phyloP scores from a whole-genome alignment of 2,329 filamentous ascomycete genomes.

The Fusarium sp. region DNA sequence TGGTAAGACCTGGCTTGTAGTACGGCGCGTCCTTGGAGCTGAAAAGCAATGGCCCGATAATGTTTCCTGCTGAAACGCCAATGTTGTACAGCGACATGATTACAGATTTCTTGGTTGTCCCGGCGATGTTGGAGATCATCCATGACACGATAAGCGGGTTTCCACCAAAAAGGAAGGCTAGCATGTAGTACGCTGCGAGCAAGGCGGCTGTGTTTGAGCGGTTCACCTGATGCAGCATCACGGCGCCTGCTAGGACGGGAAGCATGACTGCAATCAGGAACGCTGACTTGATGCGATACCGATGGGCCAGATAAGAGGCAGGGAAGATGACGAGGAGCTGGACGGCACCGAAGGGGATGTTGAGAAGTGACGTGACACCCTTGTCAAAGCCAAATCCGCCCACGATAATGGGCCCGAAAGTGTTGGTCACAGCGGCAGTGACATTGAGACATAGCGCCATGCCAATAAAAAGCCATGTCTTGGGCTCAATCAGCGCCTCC shows the following conservation, averaged over 20 bases:
- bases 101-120: slow-evolving; percentile 74
- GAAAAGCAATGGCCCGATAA: slow-evolving; percentile 75
- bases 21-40: slow-evolving; percentile 66
- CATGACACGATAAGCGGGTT: slow-evolving; percentile 76
- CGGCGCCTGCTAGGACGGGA: slow-evolving; percentile 70
- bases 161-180: slow-evolving; percentile 74
- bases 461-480: slow-evolving; percentile 70
- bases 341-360: slow-evolving; percentile 74
- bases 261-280: slow-evolving; percentile 66
- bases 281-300: slow-evolving; percentile 66
- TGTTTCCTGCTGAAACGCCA: slow-evolving; percentile 72
- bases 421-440: slow-evolving; percentile 72
- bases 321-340: slow-evolving; percentile 71
- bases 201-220: slow-evolving; percentile 58
- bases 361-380: slow-evolving; percentile 69
- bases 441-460: slow-evolving; percentile 73
- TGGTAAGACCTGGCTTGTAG: slow-evolving; percentile 69
- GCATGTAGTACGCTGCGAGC: slow-evolving; percentile 72
- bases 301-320: slow-evolving; percentile 69
- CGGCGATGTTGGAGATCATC: slow-evolving; percentile 77
- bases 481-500: slow-evolving; percentile 61
- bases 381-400: slow-evolving; percentile 70
- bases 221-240: slow-evolving; percentile 66
- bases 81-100: slow-evolving; percentile 74
- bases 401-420: slow-evolving; percentile 74